phyloP scores from a whole-genome alignment of 805 yeast species.

The Tetrapisispora nanseiensis region DNA sequence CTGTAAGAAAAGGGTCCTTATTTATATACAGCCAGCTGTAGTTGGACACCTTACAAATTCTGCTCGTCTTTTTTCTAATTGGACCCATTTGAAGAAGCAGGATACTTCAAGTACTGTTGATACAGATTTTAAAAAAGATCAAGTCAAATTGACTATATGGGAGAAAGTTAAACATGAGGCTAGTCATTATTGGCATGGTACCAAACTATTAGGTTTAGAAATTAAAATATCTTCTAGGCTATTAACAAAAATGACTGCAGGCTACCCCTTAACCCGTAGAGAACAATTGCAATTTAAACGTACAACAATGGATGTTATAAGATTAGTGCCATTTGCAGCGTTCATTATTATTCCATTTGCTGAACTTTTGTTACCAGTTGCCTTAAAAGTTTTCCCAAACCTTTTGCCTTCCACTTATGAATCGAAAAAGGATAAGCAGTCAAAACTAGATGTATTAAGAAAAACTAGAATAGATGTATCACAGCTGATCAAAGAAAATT shows the following conservation, averaged over 20 bases:
- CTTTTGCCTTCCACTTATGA: constrained; percentile 89
- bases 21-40: no score
- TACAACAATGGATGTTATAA: constrained; percentile 73
- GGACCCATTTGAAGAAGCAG: neutral
- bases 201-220: constrained; percentile 86
- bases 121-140: constrained; percentile 14
- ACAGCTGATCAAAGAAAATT: constrained; percentile 54
- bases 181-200: constrained; percentile 91
- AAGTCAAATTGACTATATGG: constrained; percentile 49
- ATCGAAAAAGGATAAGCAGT: constrained; percentile 48
- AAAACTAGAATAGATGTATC: constrained; percentile 57
- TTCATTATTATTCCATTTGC: constrained; percentile 91
- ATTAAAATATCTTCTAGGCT: constrained; percentile 75
- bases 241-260: constrained; percentile 72
- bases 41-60: neutral
- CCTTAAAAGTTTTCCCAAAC: constrained; percentile 87
- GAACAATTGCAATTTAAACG: constrained; percentile 81
- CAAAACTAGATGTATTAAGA: constrained; percentile 46
- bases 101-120: neutral
- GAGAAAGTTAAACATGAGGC: constrained; percentile 81
- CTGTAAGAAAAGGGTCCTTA: neutral
- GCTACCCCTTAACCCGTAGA: constrained; percentile 85
- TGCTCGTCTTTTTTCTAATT: neutral
- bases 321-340: constrained; percentile 88
- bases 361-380: constrained; percentile 80